Base-by-base conservation (phyloP, 2,329 filamentous ascomycete species). In the Boeremia exigua region DNA sequence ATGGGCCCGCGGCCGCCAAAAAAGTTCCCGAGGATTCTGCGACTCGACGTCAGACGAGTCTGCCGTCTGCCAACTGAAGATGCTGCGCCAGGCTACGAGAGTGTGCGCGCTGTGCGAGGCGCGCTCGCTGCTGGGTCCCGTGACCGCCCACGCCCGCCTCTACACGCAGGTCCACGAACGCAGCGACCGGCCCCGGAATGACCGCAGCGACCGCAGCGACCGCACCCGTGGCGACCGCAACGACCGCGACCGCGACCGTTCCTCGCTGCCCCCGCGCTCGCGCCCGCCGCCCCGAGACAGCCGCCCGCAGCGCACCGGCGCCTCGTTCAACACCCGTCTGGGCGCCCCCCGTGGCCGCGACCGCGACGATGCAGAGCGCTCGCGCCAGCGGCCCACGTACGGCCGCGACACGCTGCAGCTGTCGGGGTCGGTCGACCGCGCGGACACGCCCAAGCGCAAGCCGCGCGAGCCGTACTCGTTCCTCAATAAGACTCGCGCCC, bases 401-500 rank as follows among this genome's bases (percentile, higher is more conserved):
- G 48, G 54, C 12, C 77, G 81, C 33, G 54, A 56, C 44, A 47
- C 48, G 42, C 84, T 84, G 80, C 72, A 76, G 6, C 75, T 85
- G 17, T 83, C 82, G 10, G 74, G 76, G 30, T 62, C 63, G 0
- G 72, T 75, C 42, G 63, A 59, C 15, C 64, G 60, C n/a, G 52
- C 64, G 23, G 66, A 51, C 39, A 58, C 53, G 46, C 62, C 70
- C 10, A 42, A 44, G 19, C 55, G 56, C 52, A 71, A 62, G 34
- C 65, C 64, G 36, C 62, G 56, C 32, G 72, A 74, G 25, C 68
- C 74, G 1, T 76, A 75, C 47, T 60, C 61, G 19, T 59, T 69
- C 43, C 64, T 76, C 11, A 76, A 76, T 44, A 62, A 65, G 42
- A 76, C 73, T 1, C 59, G 61, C 43, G 72, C 62, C 5, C 71